These are phyloP conservation scores for Colletotrichum limetticola DNA, from an alignment of 2,329 filamentous ascomycete species.

Conservation along the genomic window DNA sequence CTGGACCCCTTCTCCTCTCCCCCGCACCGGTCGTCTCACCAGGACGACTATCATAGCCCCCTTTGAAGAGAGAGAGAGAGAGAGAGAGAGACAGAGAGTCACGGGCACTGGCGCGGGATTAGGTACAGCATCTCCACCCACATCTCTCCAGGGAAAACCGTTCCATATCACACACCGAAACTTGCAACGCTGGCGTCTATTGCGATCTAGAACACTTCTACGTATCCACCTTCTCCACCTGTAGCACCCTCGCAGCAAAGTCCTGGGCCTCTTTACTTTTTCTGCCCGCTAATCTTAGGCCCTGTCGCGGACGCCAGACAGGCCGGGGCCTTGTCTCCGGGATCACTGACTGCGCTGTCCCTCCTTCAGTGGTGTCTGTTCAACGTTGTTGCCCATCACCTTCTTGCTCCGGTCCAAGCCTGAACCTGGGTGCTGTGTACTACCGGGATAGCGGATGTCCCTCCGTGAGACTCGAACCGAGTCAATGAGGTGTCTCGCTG, in stretches of 20 bases:
- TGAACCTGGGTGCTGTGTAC: not conserved
- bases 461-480: not conserved
- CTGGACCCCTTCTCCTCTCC: not conserved
- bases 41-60: not conserved
- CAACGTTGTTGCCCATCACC: not conserved
- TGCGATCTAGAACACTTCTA: constrained; percentile 29
- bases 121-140: not conserved
- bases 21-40: constrained; percentile 30
- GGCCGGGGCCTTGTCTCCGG: not conserved
- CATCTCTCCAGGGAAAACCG: constrained; percentile 21
- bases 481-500: constrained; percentile 23
- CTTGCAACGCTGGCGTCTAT: constrained; percentile 22
- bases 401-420: constrained; percentile 13
- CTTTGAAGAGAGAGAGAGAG: not conserved
- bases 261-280: constrained; percentile 1
- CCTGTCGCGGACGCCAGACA: not conserved
- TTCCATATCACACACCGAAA: constrained; percentile 30
- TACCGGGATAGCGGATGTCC: not conserved
- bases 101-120: not conserved
- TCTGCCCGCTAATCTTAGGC: not conserved
- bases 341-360: not conserved
- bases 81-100: not conserved
- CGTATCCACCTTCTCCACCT: constrained; percentile 4
- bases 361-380: not conserved
- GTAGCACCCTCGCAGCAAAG: not conserved